Conservation (phyloP, 2,329 filamentous ascomycete species). For the Monosporascus sp. region DNA sequence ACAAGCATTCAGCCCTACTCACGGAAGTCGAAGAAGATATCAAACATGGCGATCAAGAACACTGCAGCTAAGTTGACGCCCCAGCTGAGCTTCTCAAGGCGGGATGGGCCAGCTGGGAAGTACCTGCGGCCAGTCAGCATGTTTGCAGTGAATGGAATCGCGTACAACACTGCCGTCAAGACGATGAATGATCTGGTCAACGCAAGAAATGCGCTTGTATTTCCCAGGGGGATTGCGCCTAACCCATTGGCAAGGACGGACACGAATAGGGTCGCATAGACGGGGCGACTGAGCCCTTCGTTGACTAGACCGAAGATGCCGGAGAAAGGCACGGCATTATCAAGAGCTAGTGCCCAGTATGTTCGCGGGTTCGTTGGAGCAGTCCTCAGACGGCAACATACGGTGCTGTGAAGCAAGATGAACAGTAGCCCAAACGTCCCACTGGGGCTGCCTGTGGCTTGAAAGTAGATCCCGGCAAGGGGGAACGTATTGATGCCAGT, state of each 20-base stretch:
- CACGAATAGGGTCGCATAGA: conserved; percentile 54
- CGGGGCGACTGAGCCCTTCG: conserved; percentile 50
- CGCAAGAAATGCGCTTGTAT: conserved; percentile 49
- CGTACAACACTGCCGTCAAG: conserved; percentile 51
- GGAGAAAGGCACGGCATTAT: conserved; percentile 56
- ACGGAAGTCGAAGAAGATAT: conserved; percentile 59
- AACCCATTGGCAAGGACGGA: conserved; percentile 45
- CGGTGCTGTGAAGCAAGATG: conserved; percentile 47
- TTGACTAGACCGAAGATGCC: conserved; percentile 49
- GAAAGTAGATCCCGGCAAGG: conserved; percentile 58
- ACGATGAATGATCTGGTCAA: conserved; percentile 56
- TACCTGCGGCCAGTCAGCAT: conserved; percentile 45
- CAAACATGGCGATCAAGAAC: conserved; percentile 49
- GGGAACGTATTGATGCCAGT: conserved; percentile 50
- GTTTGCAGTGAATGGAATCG: conserved; percentile 44
- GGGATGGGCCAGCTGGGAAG: conserved; percentile 49
- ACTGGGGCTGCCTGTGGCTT: conserved; percentile 45
- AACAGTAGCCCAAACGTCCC: conserved; percentile 54
- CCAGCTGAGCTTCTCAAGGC: conserved; percentile 46
- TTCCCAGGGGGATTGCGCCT: conserved; percentile 53
- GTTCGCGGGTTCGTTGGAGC: conserved; percentile 42
- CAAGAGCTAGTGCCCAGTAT: conserved; percentile 53
- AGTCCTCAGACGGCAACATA: conserved; percentile 46
- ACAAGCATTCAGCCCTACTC: conserved; percentile 18
- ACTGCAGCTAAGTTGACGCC: conserved; percentile 45